Base-by-base conservation (phyloP, 2,329 filamentous ascomycete species). In the Alternaria sp. region DNA sequence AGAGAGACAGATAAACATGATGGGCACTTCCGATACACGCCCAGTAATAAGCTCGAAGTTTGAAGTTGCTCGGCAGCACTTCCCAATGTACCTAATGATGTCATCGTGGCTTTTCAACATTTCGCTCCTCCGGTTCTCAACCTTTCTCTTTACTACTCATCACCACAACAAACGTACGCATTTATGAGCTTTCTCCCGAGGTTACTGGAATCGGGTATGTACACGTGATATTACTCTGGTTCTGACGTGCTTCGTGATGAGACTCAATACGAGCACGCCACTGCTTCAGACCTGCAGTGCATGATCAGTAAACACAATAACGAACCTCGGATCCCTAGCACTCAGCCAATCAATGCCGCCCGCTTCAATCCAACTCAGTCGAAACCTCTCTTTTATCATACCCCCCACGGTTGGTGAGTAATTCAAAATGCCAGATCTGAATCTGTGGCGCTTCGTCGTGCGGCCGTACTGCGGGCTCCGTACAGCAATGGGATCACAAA, bases 261-360 rank as follows among this genome's bases (percentile, higher is more conserved):
- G 44, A 14, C 28, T 34, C n/a, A 18, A 32, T 30, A 34, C 28
- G n/a, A 48, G 28, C 18, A 48, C 30, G 28, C 44, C 28, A 48
- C 44, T 20, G 28, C 30, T 48, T 34, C 30, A 48, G 18, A 7
- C 18, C 3, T 16, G 44, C 38, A 39, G 8, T 48, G 9, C 14
- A 32, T 54, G 51, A 59, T 54, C 56, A 59, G 51, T 54, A 57
- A 57, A 53, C 55, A 46, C 30, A 16, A 46, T 5, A 36, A 12
- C 16, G 28, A 26, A 5, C 49, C 36, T 57, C 53, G 53, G 49
- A 41, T 24, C 28, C 18, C 41, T 11, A 4, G 3, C 9, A n/a
- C 22, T n/a, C 22, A 51, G 24, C 47, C 47, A 38, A 57, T 53
- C 38, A 38, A 20, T 5, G 34, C 32, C 3, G 22, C 26, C 22